Evolutionary conservation across 805 yeast species (phyloP).

Genomic region (Candida vartiovaarae): DNA sequence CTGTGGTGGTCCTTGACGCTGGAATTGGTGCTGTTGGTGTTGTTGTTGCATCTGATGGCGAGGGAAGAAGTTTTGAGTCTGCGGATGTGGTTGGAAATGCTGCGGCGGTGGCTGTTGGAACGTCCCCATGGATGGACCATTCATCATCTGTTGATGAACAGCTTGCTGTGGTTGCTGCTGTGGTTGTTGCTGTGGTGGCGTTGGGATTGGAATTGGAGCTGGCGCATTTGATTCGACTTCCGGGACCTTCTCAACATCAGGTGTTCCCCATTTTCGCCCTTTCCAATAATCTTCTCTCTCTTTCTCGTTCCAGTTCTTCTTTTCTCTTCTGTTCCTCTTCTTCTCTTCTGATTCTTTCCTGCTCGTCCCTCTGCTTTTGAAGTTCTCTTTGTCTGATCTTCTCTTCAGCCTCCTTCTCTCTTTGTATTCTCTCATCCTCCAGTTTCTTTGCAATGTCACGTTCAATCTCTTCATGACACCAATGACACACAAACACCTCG

Average conservation of each 20-base stretch:
- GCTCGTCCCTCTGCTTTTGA: conserved; percentile 15
- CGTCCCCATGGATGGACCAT: background rate
- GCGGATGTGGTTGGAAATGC: background rate
- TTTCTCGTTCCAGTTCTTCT: conserved; percentile 22
- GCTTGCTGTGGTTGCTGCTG: conserved; percentile 17
- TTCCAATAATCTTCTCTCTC: conserved; percentile 13
- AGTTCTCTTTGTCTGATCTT: conserved; percentile 19
- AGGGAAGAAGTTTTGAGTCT: background rate
- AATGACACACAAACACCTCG: conserved; percentile 23
- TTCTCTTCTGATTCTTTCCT: conserved; percentile 13
- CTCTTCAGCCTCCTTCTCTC: conserved; percentile 17
- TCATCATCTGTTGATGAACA: background rate
- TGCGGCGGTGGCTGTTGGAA: background rate
- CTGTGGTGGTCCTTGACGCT: background rate
- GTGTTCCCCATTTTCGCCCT: conserved; percentile 2
- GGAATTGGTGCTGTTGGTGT: background rate
- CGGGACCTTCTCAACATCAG: no score
- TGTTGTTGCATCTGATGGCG: conserved; percentile 6
- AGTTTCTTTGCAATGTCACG: conserved; percentile 14
- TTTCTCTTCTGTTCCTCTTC: conserved; percentile 19
- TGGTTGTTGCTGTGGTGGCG: background rate
- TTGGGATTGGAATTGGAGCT: background rate
- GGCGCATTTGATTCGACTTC: no score
- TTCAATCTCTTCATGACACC: conserved; percentile 24
- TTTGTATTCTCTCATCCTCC: conserved; percentile 16